These are phyloP conservation scores for Sphagnurus paluster DNA, from an alignment of 1,284 basidiomycete genomes.

Conservation along the genomic window DNA sequence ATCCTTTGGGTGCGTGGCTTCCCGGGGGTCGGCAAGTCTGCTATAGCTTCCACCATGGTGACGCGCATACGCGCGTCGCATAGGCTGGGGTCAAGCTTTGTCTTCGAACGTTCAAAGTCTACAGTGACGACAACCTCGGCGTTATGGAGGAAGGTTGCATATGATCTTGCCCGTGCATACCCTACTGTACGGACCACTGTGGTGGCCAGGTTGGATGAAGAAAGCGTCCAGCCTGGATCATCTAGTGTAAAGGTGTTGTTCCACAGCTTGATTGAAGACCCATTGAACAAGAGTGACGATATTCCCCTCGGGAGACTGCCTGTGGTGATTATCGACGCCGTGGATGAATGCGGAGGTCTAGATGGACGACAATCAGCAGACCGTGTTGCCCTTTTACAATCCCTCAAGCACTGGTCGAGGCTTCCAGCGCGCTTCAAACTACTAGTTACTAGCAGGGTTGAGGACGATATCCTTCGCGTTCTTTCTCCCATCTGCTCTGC, in stretches of 20 bases:
- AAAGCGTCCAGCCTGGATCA: slow-evolving; percentile 19
- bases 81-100: slow-evolving; percentile 26
- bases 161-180: slow-evolving; percentile 23
- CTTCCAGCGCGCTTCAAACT: slow-evolving; percentile 25
- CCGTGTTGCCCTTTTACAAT: slow-evolving; percentile 19
- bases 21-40: slow-evolving; percentile 29
- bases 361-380: slow-evolving; percentile 17
- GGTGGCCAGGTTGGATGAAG: slow-evolving; percentile 19
- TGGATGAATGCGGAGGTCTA: slow-evolving; percentile 32
- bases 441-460: slow-evolving; percentile 30
- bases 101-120: slow-evolving; percentile 26
- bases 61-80: slow-evolving; percentile 13
- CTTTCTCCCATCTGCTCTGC: slow-evolving; percentile 16
- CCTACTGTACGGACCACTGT: slow-evolving; percentile 18
- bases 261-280: slow-evolving; percentile 22
- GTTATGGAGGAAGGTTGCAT: slow-evolving; percentile 25
- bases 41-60: slow-evolving; percentile 23
- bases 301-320: slow-evolving; percentile 16
- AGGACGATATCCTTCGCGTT: slow-evolving; percentile 21
- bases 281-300: slow-evolving; percentile 15
- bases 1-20: slow-evolving; percentile 32
- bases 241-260: slow-evolving; percentile 23
- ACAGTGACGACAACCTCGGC: slow-evolving; percentile 21
- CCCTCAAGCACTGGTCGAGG: slow-evolving; percentile 21
- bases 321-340: slow-evolving; percentile 31